phyloP scores from a whole-genome alignment of 371 early-diverging fungal genomes.

The Batrachochytrium dendrobatidis region DNA sequence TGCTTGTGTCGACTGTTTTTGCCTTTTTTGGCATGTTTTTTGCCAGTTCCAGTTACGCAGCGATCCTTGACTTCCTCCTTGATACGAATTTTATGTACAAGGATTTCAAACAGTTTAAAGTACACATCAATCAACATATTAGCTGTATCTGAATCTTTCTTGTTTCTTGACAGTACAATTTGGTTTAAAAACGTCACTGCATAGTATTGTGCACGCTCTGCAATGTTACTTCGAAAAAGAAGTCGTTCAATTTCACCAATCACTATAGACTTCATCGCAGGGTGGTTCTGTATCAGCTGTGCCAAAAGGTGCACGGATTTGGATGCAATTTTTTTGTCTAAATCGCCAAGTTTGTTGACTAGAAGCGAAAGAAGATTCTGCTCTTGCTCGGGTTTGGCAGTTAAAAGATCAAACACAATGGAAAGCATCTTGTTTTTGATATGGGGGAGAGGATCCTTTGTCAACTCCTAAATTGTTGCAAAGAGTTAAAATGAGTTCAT shows the following conservation, averaged over 20 bases:
- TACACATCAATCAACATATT: slow-evolving; percentile 80
- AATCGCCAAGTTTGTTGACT: slow-evolving; percentile 93
- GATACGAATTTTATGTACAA: slow-evolving; percentile 46
- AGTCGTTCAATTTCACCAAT: slow-evolving; percentile 81
- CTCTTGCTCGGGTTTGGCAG: slow-evolving; percentile 90
- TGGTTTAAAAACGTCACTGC: slow-evolving; percentile 85
- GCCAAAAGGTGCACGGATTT: slow-evolving; percentile 73
- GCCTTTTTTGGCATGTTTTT: slow-evolving; percentile 10
- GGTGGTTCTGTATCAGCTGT: slow-evolving; percentile 64
- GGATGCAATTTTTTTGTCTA: slow-evolving; percentile 77
- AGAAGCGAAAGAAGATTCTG: slow-evolving; percentile 82
- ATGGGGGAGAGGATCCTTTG: slow-evolving; percentile 77
- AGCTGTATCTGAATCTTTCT: slow-evolving; percentile 57
- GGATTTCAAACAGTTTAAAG: slow-evolving; percentile 79
- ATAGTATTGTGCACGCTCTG: slow-evolving; percentile 71
- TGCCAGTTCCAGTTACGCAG: background rate
- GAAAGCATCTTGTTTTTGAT: slow-evolving; percentile 70
- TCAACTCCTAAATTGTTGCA: slow-evolving; percentile 42
- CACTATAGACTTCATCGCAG: slow-evolving; percentile 84
- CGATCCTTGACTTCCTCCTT: slow-evolving; percentile 22
- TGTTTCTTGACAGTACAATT: slow-evolving; percentile 67
- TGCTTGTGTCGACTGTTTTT: background rate
- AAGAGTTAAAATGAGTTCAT: background rate
- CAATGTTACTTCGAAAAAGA: slow-evolving; percentile 60
- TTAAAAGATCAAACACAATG: slow-evolving; percentile 67